phyloP scores from a whole-genome alignment of 2,329 filamentous ascomycete genomes.

The Daldinia sp. region DNA sequence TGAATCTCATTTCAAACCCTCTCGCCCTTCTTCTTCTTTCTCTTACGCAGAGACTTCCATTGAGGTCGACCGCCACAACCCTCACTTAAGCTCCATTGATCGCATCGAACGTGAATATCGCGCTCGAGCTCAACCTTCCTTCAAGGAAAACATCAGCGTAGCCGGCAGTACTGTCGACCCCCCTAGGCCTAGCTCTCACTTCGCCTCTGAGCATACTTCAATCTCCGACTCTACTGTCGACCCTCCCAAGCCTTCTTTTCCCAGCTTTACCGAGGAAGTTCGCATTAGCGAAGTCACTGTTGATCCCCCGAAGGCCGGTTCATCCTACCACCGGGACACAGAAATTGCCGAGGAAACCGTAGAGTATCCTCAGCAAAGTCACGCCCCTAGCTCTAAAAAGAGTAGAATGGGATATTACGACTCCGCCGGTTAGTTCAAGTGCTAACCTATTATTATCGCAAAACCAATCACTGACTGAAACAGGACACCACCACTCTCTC shows the following conservation, averaged over 20 bases:
- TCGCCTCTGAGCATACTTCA: conserved; percentile 48
- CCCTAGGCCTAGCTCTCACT: conserved; percentile 46
- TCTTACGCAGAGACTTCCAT: conserved; percentile 70
- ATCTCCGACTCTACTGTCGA: conserved; percentile 51
- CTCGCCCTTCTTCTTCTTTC: conserved; percentile 38
- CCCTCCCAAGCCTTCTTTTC: conserved; percentile 44
- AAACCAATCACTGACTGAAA: conserved; percentile 29
- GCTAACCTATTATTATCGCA: not conserved
- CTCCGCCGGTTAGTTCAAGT: conserved; percentile 61
- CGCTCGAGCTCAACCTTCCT: conserved; percentile 63
- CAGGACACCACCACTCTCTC: conserved; percentile 68
- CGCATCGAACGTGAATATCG: conserved; percentile 73
- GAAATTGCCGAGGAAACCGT: conserved; percentile 73
- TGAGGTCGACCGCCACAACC: conserved; percentile 67
- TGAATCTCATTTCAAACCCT: conserved; percentile 34
- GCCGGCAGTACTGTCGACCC: conserved; percentile 44
- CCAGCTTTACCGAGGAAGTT: conserved; percentile 53
- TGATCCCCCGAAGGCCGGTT: conserved; percentile 53
- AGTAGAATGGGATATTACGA: conserved; percentile 73
- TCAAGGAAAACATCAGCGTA: conserved; percentile 46
- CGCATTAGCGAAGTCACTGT: conserved; percentile 66
- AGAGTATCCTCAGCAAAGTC: conserved; percentile 57
- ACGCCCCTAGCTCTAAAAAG: conserved; percentile 52
- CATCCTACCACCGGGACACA: conserved; percentile 63
- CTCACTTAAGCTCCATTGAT: conserved; percentile 64